Evolutionary conservation across 768 basidiomycete species (phyloP), one percentile per base, ranked within the genome.

Genomic region (Suillus placidus): DNA sequence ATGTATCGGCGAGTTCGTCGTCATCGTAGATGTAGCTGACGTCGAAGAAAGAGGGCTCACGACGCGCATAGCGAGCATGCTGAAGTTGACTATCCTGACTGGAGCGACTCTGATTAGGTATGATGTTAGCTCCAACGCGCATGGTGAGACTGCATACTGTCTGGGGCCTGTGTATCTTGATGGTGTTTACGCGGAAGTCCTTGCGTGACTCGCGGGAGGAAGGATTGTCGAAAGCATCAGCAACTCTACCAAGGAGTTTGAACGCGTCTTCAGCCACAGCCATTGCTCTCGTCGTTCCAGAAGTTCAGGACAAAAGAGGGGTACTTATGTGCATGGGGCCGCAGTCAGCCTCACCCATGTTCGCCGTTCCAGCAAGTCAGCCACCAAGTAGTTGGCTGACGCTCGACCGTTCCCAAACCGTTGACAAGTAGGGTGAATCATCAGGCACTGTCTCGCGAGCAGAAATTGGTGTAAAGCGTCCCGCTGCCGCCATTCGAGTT

Each of bases 201-300:
- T 68, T 76, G 65, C 72, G 65, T 20, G 32, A 52, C 60, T 71
- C 68, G 63, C 66, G 64, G 42, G 64, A 38, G 8, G 71, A 55
- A 1, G 74, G 74, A 57, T 70, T 60, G 58, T 76, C 74, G 47
- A 77, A 76, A 37, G 74, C 74, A 26, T 76, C 76, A 23, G 74
- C 76, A 1, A 76, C 68, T 60, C 72, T 68, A 60, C 67, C 74
- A 2, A 76, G 71, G 40, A 76, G 66, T 60, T 67, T 67, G 1
- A 77, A 13, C 0, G 65, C 72, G 30, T 76, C 72, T 38, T 68
- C 68, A 34, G 54, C 3, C 20, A 7, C 34, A 55, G 54, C 32
- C 54, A 55, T 60, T n/a, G 10, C 12, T 35, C 6, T 52, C n/a
- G 54, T n/a, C 34, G 20, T 34, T 32, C 18, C 8, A 9, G 49